Evolutionary conservation across 495 filamentous ascomycete genomes (phyloP), one percentile per base, ranked within the genome.

Genomic region (Trypethelium eluteriae): DNA sequence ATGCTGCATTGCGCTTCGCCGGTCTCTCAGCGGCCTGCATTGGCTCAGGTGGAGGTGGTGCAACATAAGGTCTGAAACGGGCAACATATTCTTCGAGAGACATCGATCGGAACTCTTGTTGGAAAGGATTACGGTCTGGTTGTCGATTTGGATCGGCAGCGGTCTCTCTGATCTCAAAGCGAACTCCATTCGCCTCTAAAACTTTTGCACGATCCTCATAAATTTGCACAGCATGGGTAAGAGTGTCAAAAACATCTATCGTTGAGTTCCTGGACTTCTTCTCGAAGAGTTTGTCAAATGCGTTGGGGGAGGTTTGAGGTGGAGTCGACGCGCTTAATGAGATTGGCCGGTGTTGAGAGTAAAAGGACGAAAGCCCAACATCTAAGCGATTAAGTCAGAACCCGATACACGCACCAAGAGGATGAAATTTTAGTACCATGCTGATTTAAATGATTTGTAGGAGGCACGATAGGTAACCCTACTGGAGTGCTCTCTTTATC

Each of bases 291-390:
- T 86, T 80, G 66, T 89, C 86, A 73, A 96, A 96, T 46, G 86
- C 82, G 75, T 88, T 86, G 62, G 85, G 77, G 53, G 85, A 88
- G 49, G 90, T 82, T 12, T 84, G 78, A 47, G 86, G 85, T 50
- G 93, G 93, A 62, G 95, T 83, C 62, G 86, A 84, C 68, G 86
- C 84, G 38, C 89, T 93, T 71, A 96, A 83, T 64, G 91, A 95
- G 70, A 98, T 93, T 3, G 94, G 94, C 63, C 94, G 86, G 80
- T 98, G 92, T 68, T 93, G 89, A 66, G 94, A 94, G 79, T 97
- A 98, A 82, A 98, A 98, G 62, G 88, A 88, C 6, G 93, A 92
- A 39, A 96, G 80, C 68, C 87, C 87, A 56, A 97, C 81, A 73
- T 95, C 94, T 98, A 62, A 14, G 36, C 12, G 16, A 9, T 10